phyloP scores from a whole-genome alignment of 306 rosid species.

The Glycine soja region DNA sequence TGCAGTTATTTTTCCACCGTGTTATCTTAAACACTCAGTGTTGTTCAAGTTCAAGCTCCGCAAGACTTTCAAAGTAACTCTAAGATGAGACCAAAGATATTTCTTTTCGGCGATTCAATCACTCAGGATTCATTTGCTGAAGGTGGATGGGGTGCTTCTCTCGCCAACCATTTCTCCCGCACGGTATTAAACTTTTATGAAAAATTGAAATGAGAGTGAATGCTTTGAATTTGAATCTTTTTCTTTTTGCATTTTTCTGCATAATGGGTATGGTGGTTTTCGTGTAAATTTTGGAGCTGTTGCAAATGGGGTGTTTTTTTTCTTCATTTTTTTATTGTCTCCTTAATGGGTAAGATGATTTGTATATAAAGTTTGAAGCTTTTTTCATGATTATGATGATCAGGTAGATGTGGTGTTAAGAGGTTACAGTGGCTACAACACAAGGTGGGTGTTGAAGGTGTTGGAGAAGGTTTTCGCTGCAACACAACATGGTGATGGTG shows the following conservation, averaged over 20 bases:
- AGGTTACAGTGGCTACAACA: constrained; percentile 87
- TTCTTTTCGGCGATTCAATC: constrained; percentile 82
- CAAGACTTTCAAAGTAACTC: background rate
- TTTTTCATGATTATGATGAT: constrained; percentile 18
- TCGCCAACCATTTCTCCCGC: constrained; percentile 73
- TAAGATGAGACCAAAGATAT: constrained; percentile 74
- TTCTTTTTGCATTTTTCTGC: background rate
- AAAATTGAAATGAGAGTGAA: background rate
- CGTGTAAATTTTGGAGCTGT: constrained; percentile 18
- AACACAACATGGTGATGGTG: constrained; percentile 39
- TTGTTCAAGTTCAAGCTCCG: background rate
- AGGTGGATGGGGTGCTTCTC: constrained; percentile 87
- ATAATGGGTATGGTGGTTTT: background rate
- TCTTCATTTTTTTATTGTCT: background rate
- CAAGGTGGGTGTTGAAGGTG: constrained; percentile 77
- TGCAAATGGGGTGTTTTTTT: background rate
- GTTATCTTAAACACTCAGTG: background rate
- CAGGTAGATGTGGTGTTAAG: constrained; percentile 75
- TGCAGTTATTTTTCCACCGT: background rate
- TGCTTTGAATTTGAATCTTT: background rate
- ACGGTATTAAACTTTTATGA: constrained; percentile 48
- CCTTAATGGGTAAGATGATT: background rate
- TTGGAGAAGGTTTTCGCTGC: constrained; percentile 62
- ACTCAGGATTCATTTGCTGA: constrained; percentile 62
- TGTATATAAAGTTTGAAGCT: constrained; percentile 3